Percentiles rank a stretch among this genome's conserved stretches.
phyloP scores from a whole-genome alignment of 2,329 filamentous ascomycete genomes.

The Macrophomina tecta region DNA sequence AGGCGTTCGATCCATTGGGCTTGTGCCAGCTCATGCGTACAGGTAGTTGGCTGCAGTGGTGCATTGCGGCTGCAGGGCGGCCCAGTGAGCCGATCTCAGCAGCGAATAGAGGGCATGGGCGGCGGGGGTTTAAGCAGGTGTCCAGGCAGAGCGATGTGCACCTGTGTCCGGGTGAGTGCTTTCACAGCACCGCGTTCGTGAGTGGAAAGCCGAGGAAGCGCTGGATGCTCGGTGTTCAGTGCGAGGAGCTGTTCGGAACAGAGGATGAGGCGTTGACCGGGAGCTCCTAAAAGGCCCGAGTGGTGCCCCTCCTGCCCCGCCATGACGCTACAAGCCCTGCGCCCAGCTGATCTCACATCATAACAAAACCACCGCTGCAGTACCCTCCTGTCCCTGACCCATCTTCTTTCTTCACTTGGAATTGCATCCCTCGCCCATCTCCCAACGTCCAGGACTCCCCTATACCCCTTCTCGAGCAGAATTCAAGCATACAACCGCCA shows the following conservation, averaged over 20 bases:
- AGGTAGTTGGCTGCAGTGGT: not conserved
- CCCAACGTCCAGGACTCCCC: not conserved
- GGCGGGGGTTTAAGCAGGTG: too few species aligned
- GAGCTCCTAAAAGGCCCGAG: slow-evolving; percentile 18
- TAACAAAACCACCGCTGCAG: slow-evolving; percentile 19
- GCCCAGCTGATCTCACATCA: slow-evolving; percentile 28
- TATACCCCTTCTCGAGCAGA: not conserved
- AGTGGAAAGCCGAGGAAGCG: not conserved
- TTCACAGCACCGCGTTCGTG: too few species aligned
- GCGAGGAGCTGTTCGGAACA: slow-evolving; percentile 19
- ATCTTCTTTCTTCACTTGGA: slow-evolving; percentile 18
- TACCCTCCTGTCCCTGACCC: not conserved
- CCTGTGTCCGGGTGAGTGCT: too few species aligned
- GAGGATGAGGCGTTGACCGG: not conserved
- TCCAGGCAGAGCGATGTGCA: too few species aligned
- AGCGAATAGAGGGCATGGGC: not conserved
- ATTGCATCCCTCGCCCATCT: not conserved
- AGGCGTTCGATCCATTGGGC: slow-evolving; percentile 1
- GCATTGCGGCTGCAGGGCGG: slow-evolving; percentile 11
- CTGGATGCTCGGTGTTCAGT: not conserved
- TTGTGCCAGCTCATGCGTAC: slow-evolving; percentile 25
- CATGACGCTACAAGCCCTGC: slow-evolving; percentile 23
- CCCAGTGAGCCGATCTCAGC: slow-evolving; percentile 1
- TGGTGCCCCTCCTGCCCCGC: slow-evolving; percentile 28
- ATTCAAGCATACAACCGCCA: slow-evolving; percentile 49